phyloP scores from a whole-genome alignment of 352 stramenopile species.

The Pythium inflatum region DNA sequence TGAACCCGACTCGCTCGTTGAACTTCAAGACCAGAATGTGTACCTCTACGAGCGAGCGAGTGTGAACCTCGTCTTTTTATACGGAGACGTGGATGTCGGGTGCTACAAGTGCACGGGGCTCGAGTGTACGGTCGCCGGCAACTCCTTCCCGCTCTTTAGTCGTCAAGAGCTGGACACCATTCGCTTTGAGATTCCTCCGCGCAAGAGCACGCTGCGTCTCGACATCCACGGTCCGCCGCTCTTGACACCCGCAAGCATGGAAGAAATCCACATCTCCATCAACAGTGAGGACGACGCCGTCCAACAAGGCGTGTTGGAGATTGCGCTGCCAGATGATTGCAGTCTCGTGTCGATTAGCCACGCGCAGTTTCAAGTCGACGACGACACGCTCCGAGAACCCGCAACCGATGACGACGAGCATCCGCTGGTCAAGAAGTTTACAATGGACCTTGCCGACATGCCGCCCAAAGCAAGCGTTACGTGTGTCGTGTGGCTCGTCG shows the following conservation, averaged over 20 bases:
- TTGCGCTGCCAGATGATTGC: constrained; percentile 41
- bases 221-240: constrained; percentile 52
- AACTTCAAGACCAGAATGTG: constrained; percentile 60
- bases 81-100: constrained; percentile 49
- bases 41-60: constrained; percentile 63
- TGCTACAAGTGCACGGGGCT: constrained; percentile 57
- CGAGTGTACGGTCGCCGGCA: constrained; percentile 62
- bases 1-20: constrained; percentile 28
- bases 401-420: background rate
- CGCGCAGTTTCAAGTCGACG: constrained; percentile 23
- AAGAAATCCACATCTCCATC: constrained; percentile 52
- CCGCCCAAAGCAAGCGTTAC: background rate
- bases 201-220: constrained; percentile 61
- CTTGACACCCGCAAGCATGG: constrained; percentile 46
- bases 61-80: constrained; percentile 54
- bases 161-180: constrained; percentile 34
- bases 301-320: constrained; percentile 48
- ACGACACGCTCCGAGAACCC: background rate
- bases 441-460: constrained; percentile 15
- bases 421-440: constrained; percentile 16
- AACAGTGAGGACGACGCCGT: constrained; percentile 53
- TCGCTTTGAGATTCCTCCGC: constrained; percentile 52
- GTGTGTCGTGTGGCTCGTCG: constrained; percentile 31
- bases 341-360: background rate
- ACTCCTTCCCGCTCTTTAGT: constrained; percentile 53